These are phyloP conservation scores for Dunaliella salina DNA, from an alignment of 163 green algal genomes.

Conservation along the genomic window DNA sequence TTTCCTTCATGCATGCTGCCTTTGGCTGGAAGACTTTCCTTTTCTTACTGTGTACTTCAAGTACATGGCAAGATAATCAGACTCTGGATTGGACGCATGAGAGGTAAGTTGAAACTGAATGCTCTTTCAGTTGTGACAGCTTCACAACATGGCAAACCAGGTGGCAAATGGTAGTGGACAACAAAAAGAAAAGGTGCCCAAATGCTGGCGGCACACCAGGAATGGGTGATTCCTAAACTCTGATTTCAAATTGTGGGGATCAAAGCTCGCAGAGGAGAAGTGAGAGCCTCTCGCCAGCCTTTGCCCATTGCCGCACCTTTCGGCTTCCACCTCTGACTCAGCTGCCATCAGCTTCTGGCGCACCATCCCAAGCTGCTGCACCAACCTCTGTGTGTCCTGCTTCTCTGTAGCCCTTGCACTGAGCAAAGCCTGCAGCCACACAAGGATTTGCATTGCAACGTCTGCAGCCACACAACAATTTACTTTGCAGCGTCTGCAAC, in stretches of 20 bases:
- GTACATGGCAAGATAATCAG: no score
- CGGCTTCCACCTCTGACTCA: not conserved
- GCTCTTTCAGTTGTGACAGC: no score
- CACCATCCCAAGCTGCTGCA: constrained; percentile 1
- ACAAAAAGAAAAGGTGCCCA: no score
- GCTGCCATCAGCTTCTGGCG: constrained; percentile 5
- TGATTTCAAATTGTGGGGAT: not conserved
- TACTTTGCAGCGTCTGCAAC: not conserved
- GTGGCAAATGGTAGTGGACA: no score
- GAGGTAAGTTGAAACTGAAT: no score
- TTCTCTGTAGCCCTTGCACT: not conserved
- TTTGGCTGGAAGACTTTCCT: no score
- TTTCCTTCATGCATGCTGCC: no score
- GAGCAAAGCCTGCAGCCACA: constrained; percentile 4
- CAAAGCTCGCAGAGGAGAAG: no score
- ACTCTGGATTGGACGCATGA: no score
- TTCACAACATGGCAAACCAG: no score
- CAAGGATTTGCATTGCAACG: not conserved
- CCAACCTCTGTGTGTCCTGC: constrained; percentile 9
- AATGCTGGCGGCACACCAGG: no score
- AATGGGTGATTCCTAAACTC: not conserved
- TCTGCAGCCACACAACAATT: not conserved
- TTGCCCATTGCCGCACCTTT: not conserved
- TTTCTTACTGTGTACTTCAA: no score
- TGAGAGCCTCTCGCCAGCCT: not conserved